Evolutionary conservation across 257 asterid genomes (phyloP), one percentile per base, ranked within the genome.

Genomic region (Craterostigma plantagineum): DNA sequence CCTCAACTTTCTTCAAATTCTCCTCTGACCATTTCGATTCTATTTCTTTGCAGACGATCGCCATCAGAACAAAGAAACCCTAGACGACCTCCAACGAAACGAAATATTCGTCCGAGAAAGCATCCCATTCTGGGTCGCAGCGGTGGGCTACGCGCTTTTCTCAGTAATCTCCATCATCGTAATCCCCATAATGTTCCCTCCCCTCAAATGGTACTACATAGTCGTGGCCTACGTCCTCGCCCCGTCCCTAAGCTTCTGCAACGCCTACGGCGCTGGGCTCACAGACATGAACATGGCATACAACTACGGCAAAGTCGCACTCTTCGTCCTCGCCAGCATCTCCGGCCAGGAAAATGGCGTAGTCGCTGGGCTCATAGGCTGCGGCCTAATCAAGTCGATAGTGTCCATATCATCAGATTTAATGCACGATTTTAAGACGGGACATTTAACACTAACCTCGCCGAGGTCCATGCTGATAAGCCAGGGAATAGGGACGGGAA

Each of bases 231-330:
- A 84, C 56, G 17, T 72, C 0, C 58, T 75, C 35, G 92, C 93
- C n/a, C 96, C 96, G 4, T 54, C 96, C 16, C 53, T 85, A 7
- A 90, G 92, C 56, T 85, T 85, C 63, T 77, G 94, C 72, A 84
- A 84, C 11, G 93, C 96, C 0, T 84, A 84, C 7, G 96, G 96
- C 14, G 73, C 76, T 0, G 96, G 96, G 18, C 34, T 85, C 42
- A 85, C 92, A 0, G 96, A 85, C 40, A 77, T 85, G 27, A 85
- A 85, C 85, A 69, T 80, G 85, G 57, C 92, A 4, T 80, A 70
- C 69, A 85, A 80, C 61, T 85, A 85, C 34, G 92, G 96, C 1
- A 85, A 85, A 64, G 78, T 80, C 7, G 94, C 92, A 3, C 90
- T 85, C 0, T 85, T 85, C 53, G 46, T 74, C 1, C 54, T 85